These are phyloP conservation scores for Colletotrichum sp. DNA, from an alignment of 2,329 filamentous ascomycete genomes.

Conservation along the genomic window DNA sequence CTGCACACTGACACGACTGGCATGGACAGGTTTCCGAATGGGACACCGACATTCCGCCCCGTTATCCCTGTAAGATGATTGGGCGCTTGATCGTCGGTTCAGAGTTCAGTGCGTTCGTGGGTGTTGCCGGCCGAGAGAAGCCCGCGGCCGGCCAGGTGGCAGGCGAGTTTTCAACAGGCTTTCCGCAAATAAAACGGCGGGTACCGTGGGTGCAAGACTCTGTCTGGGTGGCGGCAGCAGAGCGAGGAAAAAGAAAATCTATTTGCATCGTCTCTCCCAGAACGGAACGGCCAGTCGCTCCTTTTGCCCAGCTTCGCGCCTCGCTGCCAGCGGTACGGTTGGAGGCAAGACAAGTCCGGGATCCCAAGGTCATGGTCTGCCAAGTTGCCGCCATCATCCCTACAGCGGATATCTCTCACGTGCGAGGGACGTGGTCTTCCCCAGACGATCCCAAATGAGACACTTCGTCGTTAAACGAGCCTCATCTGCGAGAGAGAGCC, in stretches of 20 bases:
- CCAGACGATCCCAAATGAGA: constrained; percentile 14
- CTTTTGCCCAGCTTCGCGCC: background rate
- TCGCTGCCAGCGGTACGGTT: background rate
- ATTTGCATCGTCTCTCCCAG: background rate
- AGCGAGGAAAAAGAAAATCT: background rate
- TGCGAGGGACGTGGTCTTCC: constrained; percentile 17
- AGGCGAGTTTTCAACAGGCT: background rate
- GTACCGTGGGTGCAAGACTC: background rate
- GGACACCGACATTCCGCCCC: constrained; percentile 11
- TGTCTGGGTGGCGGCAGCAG: background rate
- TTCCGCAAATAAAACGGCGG: background rate
- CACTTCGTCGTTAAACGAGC: constrained; percentile 10
- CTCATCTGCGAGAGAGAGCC: constrained; percentile 2
- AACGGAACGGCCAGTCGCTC: background rate
- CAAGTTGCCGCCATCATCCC: constrained; percentile 11
- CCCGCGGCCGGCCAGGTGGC: background rate
- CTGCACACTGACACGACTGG: background rate
- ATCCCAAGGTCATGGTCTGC: background rate
- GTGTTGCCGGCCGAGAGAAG: background rate
- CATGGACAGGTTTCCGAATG: background rate
- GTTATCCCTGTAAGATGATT: constrained; percentile 21
- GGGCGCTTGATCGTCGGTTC: background rate
- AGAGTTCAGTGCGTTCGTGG: background rate
- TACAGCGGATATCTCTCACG: constrained; percentile 8
- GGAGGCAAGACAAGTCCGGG: background rate